phyloP scores from a whole-genome alignment of 768 basidiomycete genomes.

The Macrolepiota fuliginosa region DNA sequence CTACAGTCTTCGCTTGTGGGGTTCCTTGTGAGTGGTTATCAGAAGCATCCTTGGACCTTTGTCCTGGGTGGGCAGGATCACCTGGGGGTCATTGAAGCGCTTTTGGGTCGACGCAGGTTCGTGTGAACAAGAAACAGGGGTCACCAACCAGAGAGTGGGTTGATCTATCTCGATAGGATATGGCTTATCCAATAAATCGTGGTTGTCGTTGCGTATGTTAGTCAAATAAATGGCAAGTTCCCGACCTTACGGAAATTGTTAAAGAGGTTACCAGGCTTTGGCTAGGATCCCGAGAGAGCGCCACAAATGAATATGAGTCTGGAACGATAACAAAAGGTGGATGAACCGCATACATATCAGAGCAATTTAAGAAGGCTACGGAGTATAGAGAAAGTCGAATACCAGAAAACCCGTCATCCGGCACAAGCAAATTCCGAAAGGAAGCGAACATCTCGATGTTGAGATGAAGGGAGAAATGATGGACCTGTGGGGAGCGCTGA shows the following conservation, averaged over 20 bases:
- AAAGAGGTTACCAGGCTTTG: not conserved
- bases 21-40: not conserved
- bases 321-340: not conserved
- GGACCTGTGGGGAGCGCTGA: not conserved
- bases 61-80: not conserved
- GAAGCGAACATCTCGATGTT: not conserved
- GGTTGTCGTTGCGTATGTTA: not conserved
- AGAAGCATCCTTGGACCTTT: not conserved
- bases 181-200: not conserved
- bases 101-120: not conserved
- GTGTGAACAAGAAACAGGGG: not conserved
- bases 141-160: not conserved
- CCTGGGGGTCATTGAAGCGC: not conserved
- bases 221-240: not conserved
- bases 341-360: too few species aligned
- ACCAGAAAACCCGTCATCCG: not conserved
- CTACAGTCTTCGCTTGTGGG: not conserved
- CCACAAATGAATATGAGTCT: not conserved
- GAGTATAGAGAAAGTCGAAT: not conserved
- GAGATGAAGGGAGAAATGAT: not conserved
- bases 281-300: not conserved
- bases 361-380: not conserved
- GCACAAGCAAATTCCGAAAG: not conserved
- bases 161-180: not conserved
- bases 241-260: not conserved